Percentiles rank a stretch among this genome's conserved stretches.
phyloP scores from a whole-genome alignment of 2,329 filamentous ascomycete species.

The Rhinocladiella similis region DNA sequence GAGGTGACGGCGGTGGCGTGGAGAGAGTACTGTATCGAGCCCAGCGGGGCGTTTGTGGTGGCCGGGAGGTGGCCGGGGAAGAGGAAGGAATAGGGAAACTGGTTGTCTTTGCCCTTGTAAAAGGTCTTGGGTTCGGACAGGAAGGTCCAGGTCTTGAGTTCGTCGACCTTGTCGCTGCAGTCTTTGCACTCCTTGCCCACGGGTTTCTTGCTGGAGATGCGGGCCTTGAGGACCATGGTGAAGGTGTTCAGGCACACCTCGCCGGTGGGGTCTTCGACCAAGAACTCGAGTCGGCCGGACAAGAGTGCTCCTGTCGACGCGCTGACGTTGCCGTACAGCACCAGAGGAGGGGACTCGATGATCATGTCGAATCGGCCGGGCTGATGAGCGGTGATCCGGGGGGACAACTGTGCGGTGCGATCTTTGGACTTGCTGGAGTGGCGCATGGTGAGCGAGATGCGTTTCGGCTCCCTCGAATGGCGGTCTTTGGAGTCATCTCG shows the following conservation, averaged over 20 bases:
- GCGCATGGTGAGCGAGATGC: slow-evolving; percentile 34
- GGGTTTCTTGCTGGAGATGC: slow-evolving; percentile 76
- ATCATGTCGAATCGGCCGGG: slow-evolving; percentile 58
- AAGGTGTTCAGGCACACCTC: slow-evolving; percentile 70
- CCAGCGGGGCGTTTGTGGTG: slow-evolving; percentile 71
- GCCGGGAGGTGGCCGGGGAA: slow-evolving; percentile 84
- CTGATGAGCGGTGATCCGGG: slow-evolving; percentile 34
- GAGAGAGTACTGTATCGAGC: slow-evolving; percentile 77
- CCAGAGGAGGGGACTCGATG: slow-evolving; percentile 83
- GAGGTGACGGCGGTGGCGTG: slow-evolving; percentile 64
- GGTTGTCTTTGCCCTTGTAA: slow-evolving; percentile 60
- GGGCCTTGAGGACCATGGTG: slow-evolving; percentile 69
- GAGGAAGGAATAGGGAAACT: slow-evolving; percentile 86
- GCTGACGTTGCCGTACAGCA: slow-evolving; percentile 75
- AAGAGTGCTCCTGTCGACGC: slow-evolving; percentile 81
- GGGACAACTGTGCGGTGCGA: slow-evolving; percentile 16
- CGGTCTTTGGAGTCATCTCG: slow-evolving; percentile 36
- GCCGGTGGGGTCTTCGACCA: slow-evolving; percentile 63
- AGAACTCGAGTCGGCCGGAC: slow-evolving; percentile 76
- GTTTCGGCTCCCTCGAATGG: slow-evolving; percentile 42
- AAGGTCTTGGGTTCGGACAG: slow-evolving; percentile 55
- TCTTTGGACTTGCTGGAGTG: slow-evolving; percentile 27
- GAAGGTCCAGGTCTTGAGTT: slow-evolving; percentile 79
- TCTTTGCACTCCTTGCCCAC: slow-evolving; percentile 76
- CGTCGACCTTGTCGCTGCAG: slow-evolving; percentile 70